Conservation (phyloP, 2,329 filamentous ascomycete species). For the Monilinia aucupariae region DNA sequence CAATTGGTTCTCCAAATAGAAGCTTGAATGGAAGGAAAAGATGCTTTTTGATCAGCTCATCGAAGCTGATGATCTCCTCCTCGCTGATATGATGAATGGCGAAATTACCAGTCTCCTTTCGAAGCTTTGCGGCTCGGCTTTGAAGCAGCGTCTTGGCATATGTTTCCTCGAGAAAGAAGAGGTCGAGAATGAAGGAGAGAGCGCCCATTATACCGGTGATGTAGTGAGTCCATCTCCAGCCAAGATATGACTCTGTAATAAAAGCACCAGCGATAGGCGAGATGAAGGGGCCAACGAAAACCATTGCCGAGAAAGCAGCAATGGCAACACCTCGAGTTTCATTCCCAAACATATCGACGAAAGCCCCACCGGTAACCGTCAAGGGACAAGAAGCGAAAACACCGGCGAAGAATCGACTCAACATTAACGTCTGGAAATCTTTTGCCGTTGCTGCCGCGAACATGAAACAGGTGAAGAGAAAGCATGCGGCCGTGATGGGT, state of each 20-base stretch:
- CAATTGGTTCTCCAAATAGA: constrained; percentile 54
- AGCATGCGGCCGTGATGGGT: constrained; percentile 41
- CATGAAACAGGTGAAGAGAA: constrained; percentile 47
- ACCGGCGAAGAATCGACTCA: constrained; percentile 50
- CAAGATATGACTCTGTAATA: constrained; percentile 43
- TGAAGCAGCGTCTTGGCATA: constrained; percentile 45
- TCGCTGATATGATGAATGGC: constrained; percentile 33
- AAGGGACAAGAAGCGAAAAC: constrained; percentile 44
- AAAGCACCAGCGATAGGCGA: constrained; percentile 34
- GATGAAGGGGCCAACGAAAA: constrained; percentile 36
- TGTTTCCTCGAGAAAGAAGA: constrained; percentile 46
- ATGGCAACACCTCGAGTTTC: constrained; percentile 59
- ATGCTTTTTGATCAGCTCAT: constrained; percentile 31
- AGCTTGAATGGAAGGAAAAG: constrained; percentile 45
- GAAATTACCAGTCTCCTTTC: constrained; percentile 37
- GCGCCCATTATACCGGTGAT: constrained; percentile 46
- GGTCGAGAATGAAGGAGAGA: constrained; percentile 38
- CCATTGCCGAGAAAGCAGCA: constrained; percentile 51
- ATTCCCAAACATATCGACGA: constrained; percentile 59
- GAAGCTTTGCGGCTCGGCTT: constrained; percentile 42
- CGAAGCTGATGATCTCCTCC: constrained; percentile 39
- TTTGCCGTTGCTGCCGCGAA: constrained; percentile 49
- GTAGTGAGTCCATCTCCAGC: constrained; percentile 55
- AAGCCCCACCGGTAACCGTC: constrained; percentile 49
- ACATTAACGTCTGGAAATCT: constrained; percentile 48